Evolutionary conservation across 75 land plant genomes (phyloP), one percentile per base, ranked within the genome.

Genomic region (Pseudotsuga menziesii): DNA sequence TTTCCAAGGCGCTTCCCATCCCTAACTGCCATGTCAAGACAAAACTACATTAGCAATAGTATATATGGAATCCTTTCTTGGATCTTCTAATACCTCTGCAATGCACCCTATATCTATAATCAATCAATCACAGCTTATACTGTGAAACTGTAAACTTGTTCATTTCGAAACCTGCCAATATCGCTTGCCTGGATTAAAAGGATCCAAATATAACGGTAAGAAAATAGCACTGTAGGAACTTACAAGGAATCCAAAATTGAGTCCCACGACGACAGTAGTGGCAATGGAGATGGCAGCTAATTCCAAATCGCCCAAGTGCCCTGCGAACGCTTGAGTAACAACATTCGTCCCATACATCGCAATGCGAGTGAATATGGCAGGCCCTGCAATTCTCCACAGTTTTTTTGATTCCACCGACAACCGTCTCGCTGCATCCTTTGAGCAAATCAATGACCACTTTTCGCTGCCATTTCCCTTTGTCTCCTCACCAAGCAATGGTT

Each of bases 1-100:
- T 94, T 71, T 91, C 94, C 74, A 94, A 23, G 1, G 92, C 93
- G 44, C 88, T 86, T 7, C 84, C 93, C 91, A 91, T 86, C 4
- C 91, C 91, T 52, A 89, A 56, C 91, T 91, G 82, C 57, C 54
- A 71, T 44, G 22, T 20, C 54, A 9, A 71, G 44, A 59, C 5
- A 41, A 6, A 41, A 41, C 48, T 41, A 41, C 7, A 41, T 41
- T 6, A 41, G 48, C 48, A 41, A 4, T 41, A 41, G 0, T 0
- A 4, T 41, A 41, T 41, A 41, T 41, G 48, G 5, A 41, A 41
- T 6, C 48, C 48, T 41, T 41, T 41, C 48, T 5, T 41, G 5
- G 6, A 41, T 0, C 6, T 4, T 41, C 48, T 6, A 41, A 5
- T 41, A 41, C 48, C 48, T 41, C 9, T 44, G 0, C 8, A 44